Percentiles rank a stretch among this genome's conserved stretches.
These are phyloP conservation scores for Phytopythium kandeliae DNA, from an alignment of 352 stramenopile genomes.

Conservation along the genomic window DNA sequence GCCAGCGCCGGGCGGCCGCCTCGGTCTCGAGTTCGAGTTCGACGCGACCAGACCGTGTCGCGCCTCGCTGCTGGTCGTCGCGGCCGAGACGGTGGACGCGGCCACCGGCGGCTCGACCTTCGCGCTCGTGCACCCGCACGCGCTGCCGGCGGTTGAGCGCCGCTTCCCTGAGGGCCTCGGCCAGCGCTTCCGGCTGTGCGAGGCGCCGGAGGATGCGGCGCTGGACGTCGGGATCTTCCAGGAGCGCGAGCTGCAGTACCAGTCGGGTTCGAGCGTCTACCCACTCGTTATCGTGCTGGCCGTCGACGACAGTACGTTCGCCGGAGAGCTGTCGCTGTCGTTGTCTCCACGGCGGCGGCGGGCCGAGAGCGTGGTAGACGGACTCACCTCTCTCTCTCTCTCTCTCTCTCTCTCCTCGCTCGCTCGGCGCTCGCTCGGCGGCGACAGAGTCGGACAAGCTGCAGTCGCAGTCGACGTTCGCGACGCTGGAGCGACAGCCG, in stretches of 20 bases:
- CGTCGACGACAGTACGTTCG: conserved; percentile 36
- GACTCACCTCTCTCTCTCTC: no score
- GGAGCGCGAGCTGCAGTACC: conserved; percentile 38
- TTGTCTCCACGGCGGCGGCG: no score
- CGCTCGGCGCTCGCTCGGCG: no score
- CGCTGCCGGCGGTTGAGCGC: conserved; percentile 26
- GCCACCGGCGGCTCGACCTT: conserved; percentile 61
- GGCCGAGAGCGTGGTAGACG: no score
- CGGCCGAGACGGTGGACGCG: conserved; percentile 58
- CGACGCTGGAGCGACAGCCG: conserved; percentile 51
- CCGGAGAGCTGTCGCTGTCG: no score
- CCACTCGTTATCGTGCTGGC: conserved; percentile 70
- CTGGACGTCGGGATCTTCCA: conserved; percentile 42
- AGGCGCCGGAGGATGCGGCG: conserved; percentile 21
- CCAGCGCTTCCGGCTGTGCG: conserved; percentile 38
- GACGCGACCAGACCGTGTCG: conserved; percentile 71
- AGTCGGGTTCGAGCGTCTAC: conserved; percentile 34
- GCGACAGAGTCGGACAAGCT: conserved; percentile 21
- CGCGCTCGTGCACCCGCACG: conserved; percentile 38
- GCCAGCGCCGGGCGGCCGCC: conserved; percentile 14
- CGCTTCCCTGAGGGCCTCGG: conserved; percentile 44
- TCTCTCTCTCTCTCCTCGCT: no score
- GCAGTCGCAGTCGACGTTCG: conserved; percentile 80
- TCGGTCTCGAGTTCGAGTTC: conserved; percentile 67
- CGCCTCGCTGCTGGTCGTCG: conserved; percentile 60